Evolutionary conservation across 257 asterid genomes (phyloP), one percentile per base, ranked within the genome.

Genomic region (Salvia hispanica): DNA sequence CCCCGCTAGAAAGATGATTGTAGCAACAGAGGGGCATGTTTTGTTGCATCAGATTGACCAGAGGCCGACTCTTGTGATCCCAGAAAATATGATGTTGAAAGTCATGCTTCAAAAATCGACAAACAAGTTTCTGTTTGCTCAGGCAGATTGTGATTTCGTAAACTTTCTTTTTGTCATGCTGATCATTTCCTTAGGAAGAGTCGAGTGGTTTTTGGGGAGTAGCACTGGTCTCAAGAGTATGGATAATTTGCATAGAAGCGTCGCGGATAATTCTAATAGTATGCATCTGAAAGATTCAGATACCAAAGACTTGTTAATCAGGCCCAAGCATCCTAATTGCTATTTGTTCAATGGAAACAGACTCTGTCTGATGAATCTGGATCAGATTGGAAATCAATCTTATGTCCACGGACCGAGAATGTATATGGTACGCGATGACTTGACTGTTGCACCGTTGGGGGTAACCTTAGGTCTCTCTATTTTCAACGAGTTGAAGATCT

Each of bases 131-230:
- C 14, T 76, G 25, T 46, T 76, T 60, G 71, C 57, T 34, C 58
- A 71, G n/a, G 62, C 66, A 0, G 36, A 28, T 0, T 12, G 14
- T 1, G 63, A 54, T 37, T 76, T 76, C 9, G 34, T 71, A 0
- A 33, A 18, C 37, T 66, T 71, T 6, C 71, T 71, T 0, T 71
- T 76, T 5, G 3, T 67, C 45, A 4, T 71, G 9, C 63, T 60
- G 46, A 15, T 10, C 15, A 39, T 76, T 12, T 52, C 68, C 0
- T 7, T 77, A 4, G 78, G 53, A 12, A 15, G n/a, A 6, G 72
- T 70, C 4, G 52, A 15, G 5, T 6, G 25, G 3, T 58, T 44
- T 46, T 33, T 72, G 57, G 42, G 25, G 14, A 13, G 52, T 1
- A 18, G 15, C 16, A 48, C 50, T 36, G 14, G n/a, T 7, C 34